Evolutionary conservation across 225 moss, liverwort and hornwort genomes (phyloP).

Genomic region (Asterella californica): DNA sequence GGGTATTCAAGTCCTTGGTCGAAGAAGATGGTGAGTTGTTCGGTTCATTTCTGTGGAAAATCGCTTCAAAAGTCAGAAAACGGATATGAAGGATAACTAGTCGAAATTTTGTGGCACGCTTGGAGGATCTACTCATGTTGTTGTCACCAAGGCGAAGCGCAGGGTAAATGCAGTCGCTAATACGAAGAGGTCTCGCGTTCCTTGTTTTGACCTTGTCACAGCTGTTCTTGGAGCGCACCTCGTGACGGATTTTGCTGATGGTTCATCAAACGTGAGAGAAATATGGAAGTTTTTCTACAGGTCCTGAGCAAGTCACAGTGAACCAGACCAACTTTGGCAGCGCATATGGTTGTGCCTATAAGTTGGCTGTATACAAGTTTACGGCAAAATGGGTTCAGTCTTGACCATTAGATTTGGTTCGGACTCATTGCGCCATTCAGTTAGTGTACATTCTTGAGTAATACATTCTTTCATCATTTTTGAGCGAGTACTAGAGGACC

Average conservation of each 20-base stretch:
- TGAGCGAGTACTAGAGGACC: conserved; percentile 9
- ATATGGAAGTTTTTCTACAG: conserved; percentile 91
- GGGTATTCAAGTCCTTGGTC: conserved; percentile 80
- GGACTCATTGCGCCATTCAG: conserved; percentile 7
- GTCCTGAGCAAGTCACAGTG: conserved; percentile 15
- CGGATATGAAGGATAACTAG: neutral
- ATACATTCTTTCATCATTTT: conserved; percentile 23
- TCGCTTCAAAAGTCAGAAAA: neutral
- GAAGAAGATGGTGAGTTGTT: conserved; percentile 68
- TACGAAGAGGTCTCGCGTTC: neutral
- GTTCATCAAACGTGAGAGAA: conserved; percentile 82
- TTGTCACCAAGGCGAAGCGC: neutral
- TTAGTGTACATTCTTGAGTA: conserved; percentile 24
- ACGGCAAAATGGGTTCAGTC: conserved; percentile 7
- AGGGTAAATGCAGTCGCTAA: neutral
- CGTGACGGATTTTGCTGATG: conserved; percentile 85
- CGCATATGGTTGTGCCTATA: neutral
- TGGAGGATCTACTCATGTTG: neutral
- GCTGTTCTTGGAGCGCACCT: conserved; percentile 78
- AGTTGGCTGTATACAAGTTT: conserved; percentile 18
- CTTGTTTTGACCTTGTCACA: conserved; percentile 26
- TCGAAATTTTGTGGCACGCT: neutral
- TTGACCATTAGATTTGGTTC: neutral
- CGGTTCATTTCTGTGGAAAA: neutral
- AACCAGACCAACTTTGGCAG: conserved; percentile 5